phyloP scores from a whole-genome alignment of 2,329 filamentous ascomycete genomes.

The Colletotrichum eleusines region DNA sequence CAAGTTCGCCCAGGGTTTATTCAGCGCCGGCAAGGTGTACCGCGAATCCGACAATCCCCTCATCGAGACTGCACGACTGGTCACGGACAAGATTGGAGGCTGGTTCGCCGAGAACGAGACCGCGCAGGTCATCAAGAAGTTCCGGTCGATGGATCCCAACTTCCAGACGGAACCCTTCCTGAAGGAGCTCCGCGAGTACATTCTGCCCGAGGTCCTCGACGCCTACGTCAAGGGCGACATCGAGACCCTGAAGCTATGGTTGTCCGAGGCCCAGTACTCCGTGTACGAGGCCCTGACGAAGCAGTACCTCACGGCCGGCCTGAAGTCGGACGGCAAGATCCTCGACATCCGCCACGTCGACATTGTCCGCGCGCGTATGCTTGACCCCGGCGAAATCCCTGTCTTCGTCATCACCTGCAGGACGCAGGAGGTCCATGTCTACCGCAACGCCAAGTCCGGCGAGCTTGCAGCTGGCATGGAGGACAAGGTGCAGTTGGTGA shows the following conservation, averaged over 20 bases:
- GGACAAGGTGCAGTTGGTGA: constrained; percentile 97
- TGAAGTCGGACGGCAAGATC: constrained; percentile 95
- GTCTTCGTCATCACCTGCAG: constrained; percentile 98
- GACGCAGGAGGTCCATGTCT: constrained; percentile 98
- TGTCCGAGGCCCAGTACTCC: constrained; percentile 94
- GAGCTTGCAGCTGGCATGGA: constrained; percentile 97
- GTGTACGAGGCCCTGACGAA: constrained; percentile 97
- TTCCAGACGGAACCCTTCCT: constrained; percentile 97
- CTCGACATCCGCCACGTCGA: constrained; percentile 96
- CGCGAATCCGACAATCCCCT: constrained; percentile 98
- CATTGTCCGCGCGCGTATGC: constrained; percentile 81
- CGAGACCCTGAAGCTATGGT: constrained; percentile 92
- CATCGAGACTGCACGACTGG: constrained; percentile 91
- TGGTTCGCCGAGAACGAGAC: constrained; percentile 99
- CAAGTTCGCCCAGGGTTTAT: constrained; percentile 88
- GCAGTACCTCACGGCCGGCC: constrained; percentile 92
- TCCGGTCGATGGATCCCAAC: constrained; percentile 92
- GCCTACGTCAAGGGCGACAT: constrained; percentile 97
- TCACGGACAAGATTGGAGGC: constrained; percentile 90
- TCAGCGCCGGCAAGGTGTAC: constrained; percentile 87
- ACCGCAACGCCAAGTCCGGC: constrained; percentile 89
- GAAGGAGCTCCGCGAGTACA: constrained; percentile 96
- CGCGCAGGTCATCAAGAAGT: constrained; percentile 97
- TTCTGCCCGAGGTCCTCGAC: constrained; percentile 95
- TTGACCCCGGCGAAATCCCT: constrained; percentile 88